A percentile compares a stretch with the other conserved stretches of the same genome.
phyloP scores from a whole-genome alignment of 108 stramenopile genomes.

The Phaeodactylum tricornutum region DNA sequence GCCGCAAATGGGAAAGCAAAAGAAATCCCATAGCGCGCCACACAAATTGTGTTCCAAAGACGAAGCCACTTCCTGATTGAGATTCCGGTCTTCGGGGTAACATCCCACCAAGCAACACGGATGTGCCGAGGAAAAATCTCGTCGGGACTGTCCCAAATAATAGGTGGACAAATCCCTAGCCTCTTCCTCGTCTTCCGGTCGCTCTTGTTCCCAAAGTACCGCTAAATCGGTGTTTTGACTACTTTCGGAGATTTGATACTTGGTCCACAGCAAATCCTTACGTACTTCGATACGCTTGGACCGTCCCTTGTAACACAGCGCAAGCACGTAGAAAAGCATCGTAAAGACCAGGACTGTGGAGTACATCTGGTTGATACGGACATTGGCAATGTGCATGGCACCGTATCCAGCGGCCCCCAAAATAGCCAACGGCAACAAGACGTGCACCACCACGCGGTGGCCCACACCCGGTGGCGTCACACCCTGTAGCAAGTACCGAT shows the following conservation, averaged over 20 bases:
- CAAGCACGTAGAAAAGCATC: conserved; percentile 35
- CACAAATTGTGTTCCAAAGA: conserved; percentile 17
- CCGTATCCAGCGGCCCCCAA: conserved; percentile 53
- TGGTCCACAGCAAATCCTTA: conserved; percentile 55
- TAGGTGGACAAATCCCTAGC: too few species aligned
- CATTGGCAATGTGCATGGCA: conserved; percentile 44
- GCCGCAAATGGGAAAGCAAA: conserved; percentile 28
- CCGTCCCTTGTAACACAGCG: conserved; percentile 39
- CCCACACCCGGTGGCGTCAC: conserved; percentile 36
- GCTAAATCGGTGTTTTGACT: neutral
- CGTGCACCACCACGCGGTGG: conserved; percentile 38
- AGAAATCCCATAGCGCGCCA: conserved; percentile 21
- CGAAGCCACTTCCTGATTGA: neutral
- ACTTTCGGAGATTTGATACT: conserved; percentile 16
- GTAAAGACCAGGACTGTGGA: conserved; percentile 29
- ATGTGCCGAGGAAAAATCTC: conserved; percentile 63
- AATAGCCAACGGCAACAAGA: conserved; percentile 36
- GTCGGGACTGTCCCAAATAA: conserved; percentile 44
- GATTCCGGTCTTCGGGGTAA: conserved; percentile 30
- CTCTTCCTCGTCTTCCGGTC: conserved; percentile 16
- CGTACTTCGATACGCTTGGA: conserved; percentile 51
- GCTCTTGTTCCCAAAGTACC: conserved; percentile 12
- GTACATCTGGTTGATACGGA: conserved; percentile 34
- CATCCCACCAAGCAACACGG: conserved; percentile 43
- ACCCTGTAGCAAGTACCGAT: conserved; percentile 51